Evolutionary conservation across 768 basidiomycete genomes (phyloP), one percentile per base, ranked within the genome.

Genomic region (Megacollybia marginata): DNA sequence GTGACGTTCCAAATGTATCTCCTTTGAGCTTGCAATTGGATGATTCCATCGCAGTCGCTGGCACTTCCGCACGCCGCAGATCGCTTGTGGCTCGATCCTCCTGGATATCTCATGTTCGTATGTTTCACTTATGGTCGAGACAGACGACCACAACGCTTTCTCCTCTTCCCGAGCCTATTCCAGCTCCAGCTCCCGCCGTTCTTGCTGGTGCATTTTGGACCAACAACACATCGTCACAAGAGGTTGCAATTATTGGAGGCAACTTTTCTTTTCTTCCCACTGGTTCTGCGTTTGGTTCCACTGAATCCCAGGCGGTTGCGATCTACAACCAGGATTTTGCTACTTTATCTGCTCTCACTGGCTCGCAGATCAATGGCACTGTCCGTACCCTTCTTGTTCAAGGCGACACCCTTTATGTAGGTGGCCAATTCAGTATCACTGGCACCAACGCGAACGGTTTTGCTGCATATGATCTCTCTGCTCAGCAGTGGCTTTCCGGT

Each of bases 181-280:
- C 80, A 9, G 73, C 82, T 2, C 69, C 77, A 1, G 88, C 91
- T 1, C 91, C 92, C 0, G 83, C 90, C 15, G 80, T 97, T 52
- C 72, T 96, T 48, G 78, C 90, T 0, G 95, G 91, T 32, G 78
- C 79, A 2, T 97, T 92, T 71, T 97, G 91, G 90, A 86, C 80
- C 7, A 96, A 97, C 60, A 72, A 72, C 34, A 77, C 84, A 2
- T 80, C 80, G 2, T 73, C 77, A 5, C 62, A 59, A 42, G 80
- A 88, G 49, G 65, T 91, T 16, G 80, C 81, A 40, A 79, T 97
- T 53, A 71, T 97, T 44, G 95, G 93, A 32, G 95, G 95, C 33
- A 92, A 93, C 63, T 99, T 97, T 63, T 78, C 86, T 1, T 83
- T 83, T 60, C 52, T 71, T 6, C 54, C 68, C 35, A 51, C 65